Percentiles rank a stretch among this genome's conserved stretches.
Evolutionary conservation across 768 basidiomycete genomes (phyloP).

Genomic region (Termitomyces sp.): DNA sequence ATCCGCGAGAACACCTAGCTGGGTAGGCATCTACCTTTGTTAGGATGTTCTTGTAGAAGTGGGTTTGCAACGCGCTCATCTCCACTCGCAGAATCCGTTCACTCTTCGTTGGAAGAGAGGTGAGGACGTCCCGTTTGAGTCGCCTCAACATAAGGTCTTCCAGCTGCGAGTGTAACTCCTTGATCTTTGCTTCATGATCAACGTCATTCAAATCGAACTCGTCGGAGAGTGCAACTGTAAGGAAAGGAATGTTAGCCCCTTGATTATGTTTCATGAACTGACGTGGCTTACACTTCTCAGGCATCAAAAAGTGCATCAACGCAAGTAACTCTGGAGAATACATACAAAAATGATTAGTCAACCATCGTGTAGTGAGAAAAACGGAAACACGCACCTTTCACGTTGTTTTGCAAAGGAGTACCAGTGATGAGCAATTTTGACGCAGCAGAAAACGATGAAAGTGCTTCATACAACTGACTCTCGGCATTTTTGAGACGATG

Average conservation of each 20-base stretch:
- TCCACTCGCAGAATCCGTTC: constrained; percentile 97
- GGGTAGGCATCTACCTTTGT: constrained; percentile 57
- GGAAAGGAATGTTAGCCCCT: constrained; percentile 4
- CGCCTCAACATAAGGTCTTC: constrained; percentile 93
- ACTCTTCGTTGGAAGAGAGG: constrained; percentile 94
- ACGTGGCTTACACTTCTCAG: constrained; percentile 81
- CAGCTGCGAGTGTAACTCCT: constrained; percentile 90
- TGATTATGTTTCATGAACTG: neutral
- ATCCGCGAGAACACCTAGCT: neutral
- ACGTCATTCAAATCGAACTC: constrained; percentile 94
- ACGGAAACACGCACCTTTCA: constrained; percentile 66
- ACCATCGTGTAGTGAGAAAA: neutral
- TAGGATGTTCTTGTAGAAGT: constrained; percentile 98
- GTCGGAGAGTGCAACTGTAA: constrained; percentile 81
- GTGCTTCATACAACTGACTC: constrained; percentile 93
- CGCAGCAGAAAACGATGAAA: constrained; percentile 83
- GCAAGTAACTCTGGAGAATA: constrained; percentile 75
- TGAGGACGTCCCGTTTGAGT: constrained; percentile 94
- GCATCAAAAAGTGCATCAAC: constrained; percentile 99
- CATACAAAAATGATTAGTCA: neutral
- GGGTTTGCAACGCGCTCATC: constrained; percentile 94
- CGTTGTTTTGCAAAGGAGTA: constrained; percentile 97
- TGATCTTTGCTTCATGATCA: constrained; percentile 93
- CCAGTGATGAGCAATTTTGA: constrained; percentile 97
- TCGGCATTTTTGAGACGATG: constrained; percentile 98